phyloP scores from a whole-genome alignment of 306 rosid species.

The Quercus mongolica region DNA sequence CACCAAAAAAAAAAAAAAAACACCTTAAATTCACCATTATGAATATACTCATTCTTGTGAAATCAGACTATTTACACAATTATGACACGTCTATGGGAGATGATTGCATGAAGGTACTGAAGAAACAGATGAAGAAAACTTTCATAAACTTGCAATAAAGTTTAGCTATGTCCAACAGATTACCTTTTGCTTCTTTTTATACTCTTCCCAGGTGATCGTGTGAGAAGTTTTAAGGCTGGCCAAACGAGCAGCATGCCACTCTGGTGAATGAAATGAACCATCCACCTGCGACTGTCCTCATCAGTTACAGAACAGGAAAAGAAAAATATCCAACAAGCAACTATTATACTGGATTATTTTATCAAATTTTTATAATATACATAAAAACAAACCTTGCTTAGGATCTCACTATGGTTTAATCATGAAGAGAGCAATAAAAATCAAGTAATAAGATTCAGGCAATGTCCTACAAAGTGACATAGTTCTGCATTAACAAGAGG shows the following conservation, averaged over 20 bases:
- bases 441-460: neutral
- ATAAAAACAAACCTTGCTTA: conserved; percentile 14
- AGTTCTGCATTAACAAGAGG: neutral
- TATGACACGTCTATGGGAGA: neutral
- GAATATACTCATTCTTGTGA: neutral
- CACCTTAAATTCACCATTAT: neutral
- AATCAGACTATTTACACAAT: neutral
- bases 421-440: too few relatives aligned
- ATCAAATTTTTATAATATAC: conserved; percentile 15
- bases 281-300: conserved; percentile 99
- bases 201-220: conserved; percentile 98
- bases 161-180: conserved; percentile 1
- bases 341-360: conserved; percentile 20
- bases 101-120: neutral
- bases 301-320: conserved; percentile 62
- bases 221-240: conserved; percentile 98
- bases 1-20: too few relatives aligned
- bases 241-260: conserved; percentile 99
- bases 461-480: neutral
- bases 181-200: conserved; percentile 89
- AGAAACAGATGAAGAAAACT: neutral
- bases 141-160: neutral
- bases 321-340: conserved; percentile 21
- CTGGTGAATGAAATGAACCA: conserved; percentile 99
- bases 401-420: neutral